Evolutionary conservation across 805 yeast genomes (phyloP).

Genomic region (Myxozyma nipponensis): DNA sequence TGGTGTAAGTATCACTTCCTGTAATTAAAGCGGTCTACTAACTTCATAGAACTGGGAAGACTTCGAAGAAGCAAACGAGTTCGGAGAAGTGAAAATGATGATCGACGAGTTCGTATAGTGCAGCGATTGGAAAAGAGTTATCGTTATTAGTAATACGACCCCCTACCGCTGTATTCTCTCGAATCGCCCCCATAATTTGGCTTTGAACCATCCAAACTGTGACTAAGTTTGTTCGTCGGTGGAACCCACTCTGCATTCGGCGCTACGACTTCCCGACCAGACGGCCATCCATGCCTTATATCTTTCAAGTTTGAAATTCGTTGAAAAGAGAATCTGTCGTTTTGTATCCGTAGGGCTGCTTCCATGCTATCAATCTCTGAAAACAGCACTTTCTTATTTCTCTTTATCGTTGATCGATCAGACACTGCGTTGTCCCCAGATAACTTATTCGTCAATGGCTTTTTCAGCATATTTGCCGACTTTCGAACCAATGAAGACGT

Average conservation of each 20-base stretch:
- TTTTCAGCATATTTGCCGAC: neutral
- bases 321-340: conserved; percentile 35
- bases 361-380: conserved; percentile 21
- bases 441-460: neutral
- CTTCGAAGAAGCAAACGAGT: conserved; percentile 79
- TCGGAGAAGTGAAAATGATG: conserved; percentile 30
- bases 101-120: conserved; percentile 22
- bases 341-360: conserved; percentile 32
- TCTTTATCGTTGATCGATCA: neutral
- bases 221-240: too few relatives aligned
- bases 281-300: conserved; percentile 34
- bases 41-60: conserved; percentile 56
- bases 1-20: conserved; percentile 44
- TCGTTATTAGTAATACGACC: neutral
- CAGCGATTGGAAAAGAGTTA: neutral
- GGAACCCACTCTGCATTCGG: conserved; percentile 33
- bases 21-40: neutral
- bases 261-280: conserved; percentile 36
- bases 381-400: conserved; percentile 17
- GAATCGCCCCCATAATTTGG: too few relatives aligned
- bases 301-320: conserved; percentile 33
- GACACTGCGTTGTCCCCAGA: neutral
- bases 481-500: conserved; percentile 1
- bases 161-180: neutral
- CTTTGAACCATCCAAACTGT: too few relatives aligned